Conservation (phyloP, 768 basidiomycete species). For the Kwoniella botswanensis region DNA sequence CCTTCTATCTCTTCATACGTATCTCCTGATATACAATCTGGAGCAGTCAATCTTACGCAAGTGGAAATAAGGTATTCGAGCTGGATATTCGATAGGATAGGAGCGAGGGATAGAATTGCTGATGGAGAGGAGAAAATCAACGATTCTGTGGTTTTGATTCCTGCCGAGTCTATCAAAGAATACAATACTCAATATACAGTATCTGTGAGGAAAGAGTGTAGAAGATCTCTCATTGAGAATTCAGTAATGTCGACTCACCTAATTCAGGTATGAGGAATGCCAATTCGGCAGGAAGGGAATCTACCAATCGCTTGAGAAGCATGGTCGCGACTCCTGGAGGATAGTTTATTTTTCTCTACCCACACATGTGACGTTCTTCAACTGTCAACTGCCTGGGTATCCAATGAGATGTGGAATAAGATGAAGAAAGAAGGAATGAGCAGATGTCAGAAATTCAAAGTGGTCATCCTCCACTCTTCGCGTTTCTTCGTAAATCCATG, state of each 20-base stretch:
- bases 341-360: too few relatives aligned
- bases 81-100: slow-evolving; percentile 15
- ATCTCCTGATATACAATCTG: neutral
- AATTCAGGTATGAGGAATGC: slow-evolving; percentile 33
- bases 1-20: slow-evolving; percentile 1
- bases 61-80: slow-evolving; percentile 33
- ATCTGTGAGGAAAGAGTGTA: too few relatives aligned
- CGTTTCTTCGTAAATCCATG: neutral
- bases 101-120: slow-evolving; percentile 26
- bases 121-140: slow-evolving; percentile 39
- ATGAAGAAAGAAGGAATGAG: slow-evolving; percentile 62
- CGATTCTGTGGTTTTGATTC: slow-evolving; percentile 48
- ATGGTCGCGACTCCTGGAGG: slow-evolving; percentile 13
- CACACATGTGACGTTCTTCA: too few relatives aligned
- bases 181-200: neutral
- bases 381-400: neutral
- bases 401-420: slow-evolving; percentile 15
- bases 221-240: too few relatives aligned
- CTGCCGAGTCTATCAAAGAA: slow-evolving; percentile 31
- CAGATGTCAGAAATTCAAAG: slow-evolving; percentile 49
- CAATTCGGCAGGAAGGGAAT: slow-evolving; percentile 29
- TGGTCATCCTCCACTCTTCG: slow-evolving; percentile 30
- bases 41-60: slow-evolving; percentile 26
- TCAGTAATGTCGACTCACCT: slow-evolving; percentile 24
- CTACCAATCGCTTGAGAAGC: slow-evolving; percentile 45